Evolutionary conservation across 2,329 filamentous ascomycete genomes (phyloP).

Genomic region (Pezicula carpinea): DNA sequence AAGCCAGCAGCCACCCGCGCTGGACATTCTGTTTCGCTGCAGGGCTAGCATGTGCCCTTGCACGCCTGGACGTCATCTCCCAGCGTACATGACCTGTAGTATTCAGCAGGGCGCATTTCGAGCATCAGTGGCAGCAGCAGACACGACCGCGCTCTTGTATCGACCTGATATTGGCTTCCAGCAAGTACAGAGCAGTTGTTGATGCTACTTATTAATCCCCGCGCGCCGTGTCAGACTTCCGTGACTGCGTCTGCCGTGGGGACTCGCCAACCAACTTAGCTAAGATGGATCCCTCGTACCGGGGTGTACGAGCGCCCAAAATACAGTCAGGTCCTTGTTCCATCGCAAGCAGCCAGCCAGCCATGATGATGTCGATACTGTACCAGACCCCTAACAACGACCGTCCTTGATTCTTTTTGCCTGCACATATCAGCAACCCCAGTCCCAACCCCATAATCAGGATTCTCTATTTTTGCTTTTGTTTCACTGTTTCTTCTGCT

Average conservation of each 20-base stretch:
- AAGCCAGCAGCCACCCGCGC: neutral
- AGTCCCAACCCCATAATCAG: neutral
- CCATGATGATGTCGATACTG: neutral
- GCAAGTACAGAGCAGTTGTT: neutral
- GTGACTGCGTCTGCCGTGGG: no score
- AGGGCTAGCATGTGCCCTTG: no score
- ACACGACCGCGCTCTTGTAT: neutral
- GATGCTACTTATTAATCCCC: neutral
- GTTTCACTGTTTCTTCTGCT: neutral
- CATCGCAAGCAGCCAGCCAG: neutral
- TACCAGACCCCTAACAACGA: no score
- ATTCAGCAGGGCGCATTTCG: no score
- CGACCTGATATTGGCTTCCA: neutral
- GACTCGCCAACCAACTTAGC: no score
- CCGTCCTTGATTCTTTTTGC: neutral
- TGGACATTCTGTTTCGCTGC: neutral
- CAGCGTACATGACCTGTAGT: no score
- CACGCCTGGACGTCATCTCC: no score
- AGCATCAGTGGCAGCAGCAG: no score
- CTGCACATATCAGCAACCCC: neutral
- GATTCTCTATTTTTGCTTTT: neutral
- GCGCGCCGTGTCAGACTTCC: no score
- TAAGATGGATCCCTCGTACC: no score
- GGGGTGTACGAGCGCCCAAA: no score
- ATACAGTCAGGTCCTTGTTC: no score